Evolutionary conservation across 177 flowering plant genomes (phyloP).

Genomic region (Vitis hybrid): DNA sequence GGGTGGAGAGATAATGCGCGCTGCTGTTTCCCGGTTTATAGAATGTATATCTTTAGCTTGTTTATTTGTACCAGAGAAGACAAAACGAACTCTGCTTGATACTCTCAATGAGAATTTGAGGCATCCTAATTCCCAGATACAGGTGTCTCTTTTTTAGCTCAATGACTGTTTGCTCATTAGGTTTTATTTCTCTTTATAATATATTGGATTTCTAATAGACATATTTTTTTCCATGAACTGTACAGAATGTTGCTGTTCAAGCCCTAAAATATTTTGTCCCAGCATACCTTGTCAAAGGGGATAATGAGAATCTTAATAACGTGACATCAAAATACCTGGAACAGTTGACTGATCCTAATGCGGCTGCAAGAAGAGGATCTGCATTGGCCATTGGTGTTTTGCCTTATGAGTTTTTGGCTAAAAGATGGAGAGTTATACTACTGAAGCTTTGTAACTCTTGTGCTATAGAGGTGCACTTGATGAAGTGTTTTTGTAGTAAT

Average conservation of each 20-base stretch:
- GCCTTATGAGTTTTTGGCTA: conserved; percentile 60
- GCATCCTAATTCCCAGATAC: conserved; percentile 94
- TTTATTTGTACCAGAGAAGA: conserved; percentile 52
- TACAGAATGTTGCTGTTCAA: conserved; percentile 81
- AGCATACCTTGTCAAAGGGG: conserved; percentile 42
- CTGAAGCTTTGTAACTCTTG: conserved; percentile 71
- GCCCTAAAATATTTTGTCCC: conserved; percentile 68
- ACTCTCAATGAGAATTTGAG: conserved; percentile 80
- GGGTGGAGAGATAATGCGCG: conserved; percentile 98
- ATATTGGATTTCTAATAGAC: conserved; percentile 2
- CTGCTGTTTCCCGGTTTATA: conserved; percentile 86
- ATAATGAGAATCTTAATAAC: conserved; percentile 27
- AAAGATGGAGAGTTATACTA: conserved; percentile 64
- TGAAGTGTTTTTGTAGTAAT: neutral
- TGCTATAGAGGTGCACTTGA: conserved; percentile 62
- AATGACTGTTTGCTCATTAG: conserved; percentile 1
- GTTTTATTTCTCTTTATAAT: neutral
- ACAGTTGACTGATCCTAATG: conserved; percentile 74
- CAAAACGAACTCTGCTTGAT: conserved; percentile 64
- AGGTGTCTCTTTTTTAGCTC: conserved; percentile 40
- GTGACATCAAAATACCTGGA: conserved; percentile 57
- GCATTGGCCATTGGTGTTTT: conserved; percentile 85
- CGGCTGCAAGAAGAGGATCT: conserved; percentile 87
- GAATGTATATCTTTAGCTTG: conserved; percentile 63
- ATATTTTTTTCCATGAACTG: neutral